Evolutionary conservation across 176 grass and related monocot genomes (phyloP).

Genomic region (Miscanthus lutarioriparius): DNA sequence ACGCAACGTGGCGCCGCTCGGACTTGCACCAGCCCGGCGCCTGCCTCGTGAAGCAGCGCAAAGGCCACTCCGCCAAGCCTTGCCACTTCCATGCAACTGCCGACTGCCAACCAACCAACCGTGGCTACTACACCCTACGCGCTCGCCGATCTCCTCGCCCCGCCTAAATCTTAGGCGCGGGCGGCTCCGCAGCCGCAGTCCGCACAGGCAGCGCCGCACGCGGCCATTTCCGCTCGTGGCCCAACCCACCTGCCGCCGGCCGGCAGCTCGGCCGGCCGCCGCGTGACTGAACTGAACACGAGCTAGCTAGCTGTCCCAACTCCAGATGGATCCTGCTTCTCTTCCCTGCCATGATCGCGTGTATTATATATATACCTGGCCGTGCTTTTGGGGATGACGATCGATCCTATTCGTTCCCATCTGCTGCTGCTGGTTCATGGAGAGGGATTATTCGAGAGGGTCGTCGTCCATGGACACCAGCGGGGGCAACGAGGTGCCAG

Average conservation of each 20-base stretch:
- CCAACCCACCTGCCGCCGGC: neutral
- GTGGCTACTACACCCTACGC: neutral
- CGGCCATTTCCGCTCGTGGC: too few species aligned
- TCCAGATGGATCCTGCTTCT: neutral
- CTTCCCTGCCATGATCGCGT: neutral
- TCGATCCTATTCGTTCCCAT: neutral
- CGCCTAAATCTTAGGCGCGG: slow-evolving; percentile 25
- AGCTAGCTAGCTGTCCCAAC: neutral
- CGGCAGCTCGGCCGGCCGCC: too few species aligned
- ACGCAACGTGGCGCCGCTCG: neutral
- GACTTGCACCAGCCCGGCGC: slow-evolving; percentile 20
- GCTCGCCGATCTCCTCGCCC: neutral
- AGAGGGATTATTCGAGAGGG: neutral
- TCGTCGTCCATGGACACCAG: neutral
- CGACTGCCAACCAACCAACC: neutral
- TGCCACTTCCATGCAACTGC: slow-evolving; percentile 44
- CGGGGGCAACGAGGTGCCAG: neutral
- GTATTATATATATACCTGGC: neutral
- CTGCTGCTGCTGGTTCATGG: neutral
- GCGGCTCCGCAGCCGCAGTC: too few species aligned
- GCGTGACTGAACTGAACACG: too few species aligned
- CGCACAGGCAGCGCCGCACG: too few species aligned
- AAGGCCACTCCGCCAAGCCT: neutral
- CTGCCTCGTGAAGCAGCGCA: neutral
- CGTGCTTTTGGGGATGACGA: neutral